These are phyloP conservation scores for Eucalyptus pumila DNA, from an alignment of 345 rosid species.

Conservation along the genomic window DNA sequence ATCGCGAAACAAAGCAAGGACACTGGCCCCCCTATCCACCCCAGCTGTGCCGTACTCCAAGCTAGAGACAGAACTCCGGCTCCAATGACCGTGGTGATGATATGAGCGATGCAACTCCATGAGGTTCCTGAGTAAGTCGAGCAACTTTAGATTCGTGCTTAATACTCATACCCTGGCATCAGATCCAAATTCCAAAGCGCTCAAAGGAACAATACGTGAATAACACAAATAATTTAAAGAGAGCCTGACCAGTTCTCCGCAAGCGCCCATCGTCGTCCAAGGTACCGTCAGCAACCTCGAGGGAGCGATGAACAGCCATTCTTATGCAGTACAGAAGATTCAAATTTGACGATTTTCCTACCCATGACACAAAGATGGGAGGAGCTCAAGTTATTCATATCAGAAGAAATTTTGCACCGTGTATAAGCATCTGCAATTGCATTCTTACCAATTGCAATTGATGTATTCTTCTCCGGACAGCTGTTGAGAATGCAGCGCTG, in stretches of 20 bases:
- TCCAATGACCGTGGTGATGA: constrained; percentile 40
- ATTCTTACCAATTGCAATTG: not conserved
- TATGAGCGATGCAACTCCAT: constrained; percentile 36
- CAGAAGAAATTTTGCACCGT: not conserved
- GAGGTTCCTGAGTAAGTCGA: constrained; percentile 30
- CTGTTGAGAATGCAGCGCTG: no score
- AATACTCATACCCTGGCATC: not conserved
- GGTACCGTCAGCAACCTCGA: not conserved
- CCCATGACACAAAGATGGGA: not conserved
- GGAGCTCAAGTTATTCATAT: not conserved
- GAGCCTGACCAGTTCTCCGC: constrained; percentile 20
- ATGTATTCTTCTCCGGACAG: no score
- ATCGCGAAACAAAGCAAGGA: constrained; percentile 32
- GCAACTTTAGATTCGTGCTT: not conserved
- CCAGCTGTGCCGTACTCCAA: constrained; percentile 57
- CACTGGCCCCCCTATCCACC: constrained; percentile 62
- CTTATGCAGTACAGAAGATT: not conserved
- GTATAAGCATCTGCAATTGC: not conserved
- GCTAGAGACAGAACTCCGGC: constrained; percentile 48
- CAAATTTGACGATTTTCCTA: not conserved
- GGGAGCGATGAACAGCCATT: constrained; percentile 18
- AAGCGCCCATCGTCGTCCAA: constrained; percentile 29
- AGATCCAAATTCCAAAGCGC: not conserved
- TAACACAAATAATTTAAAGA: not conserved
- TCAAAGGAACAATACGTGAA: not conserved